Conservation (phyloP, 2,329 filamentous ascomycete genomes). For the Penicillium sp. region DNA sequence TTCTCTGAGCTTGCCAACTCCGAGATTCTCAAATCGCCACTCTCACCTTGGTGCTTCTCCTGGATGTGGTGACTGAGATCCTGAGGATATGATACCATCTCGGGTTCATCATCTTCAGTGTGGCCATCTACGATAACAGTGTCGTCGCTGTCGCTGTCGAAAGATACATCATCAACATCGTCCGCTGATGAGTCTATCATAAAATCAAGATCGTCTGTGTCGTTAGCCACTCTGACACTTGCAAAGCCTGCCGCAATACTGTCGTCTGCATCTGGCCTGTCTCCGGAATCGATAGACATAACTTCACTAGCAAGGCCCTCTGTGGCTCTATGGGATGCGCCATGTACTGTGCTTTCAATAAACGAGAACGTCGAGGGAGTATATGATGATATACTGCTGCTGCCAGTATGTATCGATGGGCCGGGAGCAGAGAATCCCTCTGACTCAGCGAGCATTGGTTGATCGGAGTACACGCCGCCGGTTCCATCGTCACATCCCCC, state of each 20-base stretch:
- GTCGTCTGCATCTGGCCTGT: not conserved
- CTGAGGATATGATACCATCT: slow-evolving; percentile 19
- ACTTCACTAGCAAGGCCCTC: slow-evolving; percentile 35
- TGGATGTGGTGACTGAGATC: not conserved
- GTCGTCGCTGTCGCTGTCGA: slow-evolving; percentile 29
- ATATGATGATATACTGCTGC: slow-evolving; percentile 28
- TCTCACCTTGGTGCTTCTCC: not conserved
- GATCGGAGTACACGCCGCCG: slow-evolving; percentile 54
- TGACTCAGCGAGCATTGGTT: slow-evolving; percentile 38
- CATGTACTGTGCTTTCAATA: slow-evolving; percentile 38
- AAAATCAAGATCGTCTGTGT: slow-evolving; percentile 6
- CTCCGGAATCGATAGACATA: slow-evolving; percentile 29
- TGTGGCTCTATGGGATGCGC: slow-evolving; percentile 43
- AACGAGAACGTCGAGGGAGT: slow-evolving; percentile 31
- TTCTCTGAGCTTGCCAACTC: not conserved
- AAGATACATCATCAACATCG: slow-evolving; percentile 22
- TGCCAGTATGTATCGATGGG: slow-evolving; percentile 38
- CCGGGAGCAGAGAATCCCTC: slow-evolving; percentile 44
- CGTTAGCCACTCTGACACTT: not conserved
- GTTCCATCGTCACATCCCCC: slow-evolving; percentile 60
- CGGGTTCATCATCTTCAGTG: slow-evolving; percentile 5
- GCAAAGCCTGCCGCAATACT: not conserved
- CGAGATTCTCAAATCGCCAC: not conserved
- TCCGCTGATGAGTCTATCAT: slow-evolving; percentile 8
- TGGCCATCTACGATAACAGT: slow-evolving; percentile 25